These are phyloP conservation scores for Rhazya stricta DNA, from an alignment of 257 asterid species.

Conservation along the genomic window DNA sequence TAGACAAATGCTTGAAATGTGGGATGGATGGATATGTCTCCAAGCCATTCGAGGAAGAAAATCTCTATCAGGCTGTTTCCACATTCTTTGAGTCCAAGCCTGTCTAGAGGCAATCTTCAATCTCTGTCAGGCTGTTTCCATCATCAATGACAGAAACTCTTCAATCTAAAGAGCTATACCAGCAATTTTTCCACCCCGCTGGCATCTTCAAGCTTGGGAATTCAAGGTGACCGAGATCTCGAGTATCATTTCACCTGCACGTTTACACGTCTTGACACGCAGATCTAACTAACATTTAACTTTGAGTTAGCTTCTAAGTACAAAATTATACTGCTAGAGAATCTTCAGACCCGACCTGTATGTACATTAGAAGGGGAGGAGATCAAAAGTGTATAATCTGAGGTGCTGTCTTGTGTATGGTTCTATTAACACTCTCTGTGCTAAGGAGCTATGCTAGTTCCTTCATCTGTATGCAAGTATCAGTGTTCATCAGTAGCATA, in stretches of 20 bases:
- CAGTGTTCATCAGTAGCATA: neutral
- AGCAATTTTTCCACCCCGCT: conserved; percentile 40
- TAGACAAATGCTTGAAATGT: conserved; percentile 58
- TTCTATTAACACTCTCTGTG: conserved; percentile 1
- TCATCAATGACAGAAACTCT: neutral
- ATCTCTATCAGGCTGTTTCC: conserved; percentile 71
- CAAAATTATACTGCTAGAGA: conserved; percentile 4
- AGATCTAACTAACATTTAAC: neutral
- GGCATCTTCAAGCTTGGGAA: conserved; percentile 13
- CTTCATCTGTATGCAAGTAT: conserved; percentile 15
- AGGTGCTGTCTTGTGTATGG: conserved; percentile 16
- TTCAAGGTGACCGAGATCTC: neutral
- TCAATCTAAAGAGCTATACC: conserved; percentile 14
- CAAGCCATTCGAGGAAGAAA: conserved; percentile 83
- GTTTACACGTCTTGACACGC: neutral
- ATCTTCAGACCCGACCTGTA: conserved; percentile 20
- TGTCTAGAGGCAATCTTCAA: too few species aligned
- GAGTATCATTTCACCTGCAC: neutral
- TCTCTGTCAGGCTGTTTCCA: conserved; percentile 68
- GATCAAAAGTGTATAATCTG: conserved; percentile 24
- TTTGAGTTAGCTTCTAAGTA: neutral
- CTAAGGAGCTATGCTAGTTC: conserved; percentile 7
- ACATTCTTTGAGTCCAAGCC: conserved; percentile 57
- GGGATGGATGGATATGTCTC: conserved; percentile 96
- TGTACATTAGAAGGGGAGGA: conserved; percentile 22